Base-by-base conservation (phyloP, 257 asterid genomes). In the Solanum lycopersicoides region DNA sequence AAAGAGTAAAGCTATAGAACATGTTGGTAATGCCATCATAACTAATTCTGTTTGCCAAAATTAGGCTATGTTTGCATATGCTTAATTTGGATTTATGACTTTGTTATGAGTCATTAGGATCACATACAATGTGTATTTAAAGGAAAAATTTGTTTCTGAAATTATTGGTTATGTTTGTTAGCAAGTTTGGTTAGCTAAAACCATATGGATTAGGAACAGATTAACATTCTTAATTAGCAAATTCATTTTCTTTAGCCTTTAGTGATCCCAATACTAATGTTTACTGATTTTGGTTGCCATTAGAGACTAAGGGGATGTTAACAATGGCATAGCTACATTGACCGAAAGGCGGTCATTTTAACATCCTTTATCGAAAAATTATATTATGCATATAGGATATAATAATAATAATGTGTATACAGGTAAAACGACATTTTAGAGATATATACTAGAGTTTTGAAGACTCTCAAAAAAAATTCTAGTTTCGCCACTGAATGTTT, bases 131-230 rank as follows among this genome's bases (percentile, higher is more conserved):
- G 90, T 84, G 87, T 0, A 91, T 92, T 91, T 92, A 83, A 90
- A 92, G 71, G 59, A 50, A 30, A 82, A 87, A 86, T 45, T 45
- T 68, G 89, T 82, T 87, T 35, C 28, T 76, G 3, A 3, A 75
- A 76, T n/a, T 75, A 60, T 37, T 59, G 9, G 86, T 39, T 59
- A 65, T 44, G 42, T 66, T 82, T 30, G 86, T 87, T 88, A 88
- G 91, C 82, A 56, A 44, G 88, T 87, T 91, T 87, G 92, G 91
- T 92, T 88, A 90, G 92, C 91, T 89, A 89, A 82, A 86, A 88
- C 90, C 91, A 86, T 2, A 66, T 84, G 80, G 9, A 63, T 4
- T 16, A 9, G 87, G 87, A 41, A 65, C 32, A 16, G 80, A 65
- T 84, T 47, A n/a, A 39, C 11, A 65, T 23, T 65, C 56, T 34